phyloP scores from a whole-genome alignment of 305 asterid genomes.

The Fraxinus paxiana region DNA sequence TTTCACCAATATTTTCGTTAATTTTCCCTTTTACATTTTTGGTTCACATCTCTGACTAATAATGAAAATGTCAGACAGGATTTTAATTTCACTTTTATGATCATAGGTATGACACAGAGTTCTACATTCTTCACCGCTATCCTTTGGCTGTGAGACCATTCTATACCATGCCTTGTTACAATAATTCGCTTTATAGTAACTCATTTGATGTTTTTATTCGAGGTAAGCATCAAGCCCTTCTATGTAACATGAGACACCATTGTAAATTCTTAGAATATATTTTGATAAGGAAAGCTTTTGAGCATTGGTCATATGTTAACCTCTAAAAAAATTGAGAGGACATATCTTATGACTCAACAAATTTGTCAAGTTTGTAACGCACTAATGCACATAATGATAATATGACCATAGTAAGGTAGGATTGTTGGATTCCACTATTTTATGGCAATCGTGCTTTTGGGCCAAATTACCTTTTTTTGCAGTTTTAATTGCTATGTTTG shows the following conservation, averaged over 20 bases:
- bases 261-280: background rate
- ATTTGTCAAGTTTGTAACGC: background rate
- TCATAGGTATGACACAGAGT: conserved; percentile 76
- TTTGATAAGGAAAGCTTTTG: background rate
- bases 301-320: background rate
- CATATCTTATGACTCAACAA: background rate
- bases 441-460: background rate
- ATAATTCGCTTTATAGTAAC: conserved; percentile 57
- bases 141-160: conserved; percentile 84
- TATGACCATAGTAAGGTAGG: background rate
- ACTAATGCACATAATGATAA: background rate
- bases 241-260: background rate
- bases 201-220: conserved; percentile 85
- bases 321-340: background rate
- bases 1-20: conserved; percentile 1
- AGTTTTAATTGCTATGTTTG: background rate
- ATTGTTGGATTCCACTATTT: background rate
- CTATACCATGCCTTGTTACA: conserved; percentile 85
- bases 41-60: background rate
- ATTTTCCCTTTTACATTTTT: background rate
- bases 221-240: conserved; percentile 40
- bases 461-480: background rate
- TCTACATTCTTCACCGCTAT: conserved; percentile 86
- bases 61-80: conserved; percentile 2
- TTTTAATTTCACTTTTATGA: background rate